phyloP scores from a whole-genome alignment of 768 basidiomycete species.

The Sutorius australiensis region DNA sequence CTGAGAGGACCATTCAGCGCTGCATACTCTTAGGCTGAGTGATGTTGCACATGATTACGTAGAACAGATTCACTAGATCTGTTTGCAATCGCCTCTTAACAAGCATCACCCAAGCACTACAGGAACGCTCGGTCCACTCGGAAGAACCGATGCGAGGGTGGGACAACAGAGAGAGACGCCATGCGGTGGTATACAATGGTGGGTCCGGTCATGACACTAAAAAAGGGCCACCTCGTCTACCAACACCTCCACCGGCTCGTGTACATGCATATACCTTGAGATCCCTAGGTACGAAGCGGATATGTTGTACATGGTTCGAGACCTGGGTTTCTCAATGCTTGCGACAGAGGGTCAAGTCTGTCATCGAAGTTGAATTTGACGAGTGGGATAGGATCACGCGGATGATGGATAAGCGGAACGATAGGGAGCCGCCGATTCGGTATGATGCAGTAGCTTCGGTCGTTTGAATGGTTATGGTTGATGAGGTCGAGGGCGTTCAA shows the following conservation, averaged over 20 bases:
- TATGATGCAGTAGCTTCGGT: not conserved
- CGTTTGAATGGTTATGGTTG: not conserved
- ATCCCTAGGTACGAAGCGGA: not conserved
- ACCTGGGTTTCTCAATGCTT: not conserved
- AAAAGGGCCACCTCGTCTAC: conserved; percentile 16
- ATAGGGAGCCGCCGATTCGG: not conserved
- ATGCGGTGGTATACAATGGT: conserved; percentile 3
- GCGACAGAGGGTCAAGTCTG: not conserved
- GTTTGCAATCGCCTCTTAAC: not conserved
- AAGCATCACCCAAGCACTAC: not conserved
- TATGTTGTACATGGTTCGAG: not conserved
- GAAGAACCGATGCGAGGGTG: too few species aligned
- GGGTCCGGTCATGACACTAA: not conserved
- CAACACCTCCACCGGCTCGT: not conserved
- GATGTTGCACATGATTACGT: not conserved
- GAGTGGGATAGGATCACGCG: not conserved
- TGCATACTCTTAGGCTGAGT: not conserved
- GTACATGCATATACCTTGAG: not conserved
- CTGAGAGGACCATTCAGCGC: not conserved
- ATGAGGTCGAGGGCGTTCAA: not conserved
- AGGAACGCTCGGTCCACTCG: too few species aligned
- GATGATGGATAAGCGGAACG: not conserved
- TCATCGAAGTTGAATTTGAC: not conserved
- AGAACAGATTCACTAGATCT: not conserved
- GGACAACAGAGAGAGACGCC: not conserved